Evolutionary conservation across 1,284 basidiomycete genomes (phyloP).

Genomic region (Ustilago sp.): DNA sequence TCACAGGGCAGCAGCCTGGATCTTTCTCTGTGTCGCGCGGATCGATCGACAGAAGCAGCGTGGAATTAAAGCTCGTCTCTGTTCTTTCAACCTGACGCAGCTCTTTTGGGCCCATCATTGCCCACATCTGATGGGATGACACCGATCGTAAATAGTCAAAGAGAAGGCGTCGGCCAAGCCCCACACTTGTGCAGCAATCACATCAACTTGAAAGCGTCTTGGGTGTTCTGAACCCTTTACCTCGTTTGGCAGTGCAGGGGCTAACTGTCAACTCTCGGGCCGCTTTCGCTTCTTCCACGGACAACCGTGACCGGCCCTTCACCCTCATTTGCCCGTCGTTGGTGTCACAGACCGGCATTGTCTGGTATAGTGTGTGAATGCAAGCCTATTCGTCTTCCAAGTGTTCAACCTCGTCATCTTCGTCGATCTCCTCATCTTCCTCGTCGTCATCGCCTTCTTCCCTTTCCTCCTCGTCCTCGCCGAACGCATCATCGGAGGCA

Average conservation of each 20-base stretch:
- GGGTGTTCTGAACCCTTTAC: no score
- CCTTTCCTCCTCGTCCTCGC: slow-evolving; percentile 39
- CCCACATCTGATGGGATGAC: background rate
- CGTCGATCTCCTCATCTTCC: slow-evolving; percentile 33
- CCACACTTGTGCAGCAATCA: background rate
- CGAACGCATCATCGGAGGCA: slow-evolving; percentile 50
- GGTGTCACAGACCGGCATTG: background rate
- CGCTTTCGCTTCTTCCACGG: slow-evolving; percentile 3
- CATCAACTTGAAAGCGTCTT: no score
- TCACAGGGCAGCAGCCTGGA: background rate
- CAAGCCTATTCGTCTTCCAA: slow-evolving; percentile 15
- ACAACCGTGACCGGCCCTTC: background rate
- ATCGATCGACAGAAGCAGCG: background rate
- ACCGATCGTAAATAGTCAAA: background rate
- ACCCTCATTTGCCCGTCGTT: no score
- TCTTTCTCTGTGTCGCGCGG: background rate
- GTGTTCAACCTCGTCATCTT: slow-evolving; percentile 21
- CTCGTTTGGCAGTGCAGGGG: background rate
- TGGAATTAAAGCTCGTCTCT: slow-evolving; percentile 1
- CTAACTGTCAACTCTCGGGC: slow-evolving; percentile 1
- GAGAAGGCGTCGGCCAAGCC: background rate
- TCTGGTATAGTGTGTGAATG: background rate
- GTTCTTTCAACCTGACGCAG: background rate
- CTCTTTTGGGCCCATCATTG: background rate
- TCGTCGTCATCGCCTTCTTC: slow-evolving; percentile 12